phyloP scores from a whole-genome alignment of 176 grass and related monocot genomes.

The Saccharum spontaneum region DNA sequence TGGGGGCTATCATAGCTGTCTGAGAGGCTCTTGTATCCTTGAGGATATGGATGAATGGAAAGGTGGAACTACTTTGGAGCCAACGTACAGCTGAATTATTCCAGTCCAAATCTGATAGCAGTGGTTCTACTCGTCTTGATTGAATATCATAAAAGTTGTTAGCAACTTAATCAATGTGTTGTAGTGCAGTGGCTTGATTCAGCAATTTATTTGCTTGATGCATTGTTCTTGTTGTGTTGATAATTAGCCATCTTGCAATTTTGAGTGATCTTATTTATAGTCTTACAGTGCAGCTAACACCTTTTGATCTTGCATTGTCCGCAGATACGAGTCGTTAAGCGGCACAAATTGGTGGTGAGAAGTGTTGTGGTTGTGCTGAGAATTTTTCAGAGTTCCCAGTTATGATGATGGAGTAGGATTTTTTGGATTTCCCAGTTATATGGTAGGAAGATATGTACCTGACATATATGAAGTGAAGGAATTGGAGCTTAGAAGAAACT shows the following conservation, averaged over 20 bases:
- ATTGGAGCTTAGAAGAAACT: background rate
- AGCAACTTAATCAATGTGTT: background rate
- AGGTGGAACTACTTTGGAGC: background rate
- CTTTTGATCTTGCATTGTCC: background rate
- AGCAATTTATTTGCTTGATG: background rate
- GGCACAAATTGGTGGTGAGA: background rate
- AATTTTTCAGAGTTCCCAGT: background rate
- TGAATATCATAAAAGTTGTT: background rate
- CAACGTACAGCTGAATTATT: conserved; percentile 13
- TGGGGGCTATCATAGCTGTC: conserved; percentile 11
- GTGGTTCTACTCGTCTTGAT: background rate
- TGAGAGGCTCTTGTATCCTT: background rate
- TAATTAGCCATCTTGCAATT: background rate
- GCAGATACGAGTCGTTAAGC: conserved; percentile 29
- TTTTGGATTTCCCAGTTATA: background rate
- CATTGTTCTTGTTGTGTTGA: background rate
- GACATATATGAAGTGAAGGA: background rate
- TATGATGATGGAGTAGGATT: background rate
- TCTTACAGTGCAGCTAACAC: background rate
- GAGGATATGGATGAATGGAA: conserved; percentile 2
- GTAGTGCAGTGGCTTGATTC: background rate
- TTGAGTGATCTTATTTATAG: background rate
- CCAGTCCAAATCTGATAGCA: conserved; percentile 2
- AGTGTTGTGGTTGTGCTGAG: background rate
- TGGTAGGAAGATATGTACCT: background rate